A percentile compares a stretch with the other conserved stretches of the same genome.
These are phyloP conservation scores for Cerioporus squamosus DNA, from an alignment of 1,284 basidiomycete species.

Conservation along the genomic window DNA sequence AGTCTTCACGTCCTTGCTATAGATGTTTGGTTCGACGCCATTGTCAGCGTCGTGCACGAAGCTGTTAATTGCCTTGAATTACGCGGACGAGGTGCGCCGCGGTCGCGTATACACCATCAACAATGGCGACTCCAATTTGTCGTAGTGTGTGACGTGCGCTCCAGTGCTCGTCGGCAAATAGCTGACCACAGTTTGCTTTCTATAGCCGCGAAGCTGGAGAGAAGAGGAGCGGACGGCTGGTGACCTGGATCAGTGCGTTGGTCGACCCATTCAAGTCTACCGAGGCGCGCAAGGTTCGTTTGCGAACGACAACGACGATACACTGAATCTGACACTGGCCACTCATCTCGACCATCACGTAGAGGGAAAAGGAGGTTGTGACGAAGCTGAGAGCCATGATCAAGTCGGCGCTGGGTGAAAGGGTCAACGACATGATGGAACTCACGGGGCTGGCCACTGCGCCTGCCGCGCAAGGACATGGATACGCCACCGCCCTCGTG, in stretches of 20 bases:
- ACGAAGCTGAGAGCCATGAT: neutral
- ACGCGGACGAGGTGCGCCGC: no score
- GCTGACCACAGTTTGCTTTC: neutral
- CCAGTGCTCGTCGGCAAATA: neutral
- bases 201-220: neutral
- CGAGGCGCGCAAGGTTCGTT: neutral
- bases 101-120: neutral
- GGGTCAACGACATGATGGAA: neutral
- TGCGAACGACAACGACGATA: neutral
- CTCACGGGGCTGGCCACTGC: neutral
- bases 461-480: conserved; percentile 5
- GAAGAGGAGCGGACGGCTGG: no score
- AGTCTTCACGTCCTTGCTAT: no score
- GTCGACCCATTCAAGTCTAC: no score
- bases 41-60: no score
- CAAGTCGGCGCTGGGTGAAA: neutral
- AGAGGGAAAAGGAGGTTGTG: neutral
- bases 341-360: no score
- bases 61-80: no score
- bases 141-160: neutral
- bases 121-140: neutral
- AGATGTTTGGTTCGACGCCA: no score
- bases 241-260: no score
- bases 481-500: conserved; percentile 10
- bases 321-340: no score